Conservation (phyloP, 2,329 filamentous ascomycete genomes). For the Lachnellula hyalina region DNA sequence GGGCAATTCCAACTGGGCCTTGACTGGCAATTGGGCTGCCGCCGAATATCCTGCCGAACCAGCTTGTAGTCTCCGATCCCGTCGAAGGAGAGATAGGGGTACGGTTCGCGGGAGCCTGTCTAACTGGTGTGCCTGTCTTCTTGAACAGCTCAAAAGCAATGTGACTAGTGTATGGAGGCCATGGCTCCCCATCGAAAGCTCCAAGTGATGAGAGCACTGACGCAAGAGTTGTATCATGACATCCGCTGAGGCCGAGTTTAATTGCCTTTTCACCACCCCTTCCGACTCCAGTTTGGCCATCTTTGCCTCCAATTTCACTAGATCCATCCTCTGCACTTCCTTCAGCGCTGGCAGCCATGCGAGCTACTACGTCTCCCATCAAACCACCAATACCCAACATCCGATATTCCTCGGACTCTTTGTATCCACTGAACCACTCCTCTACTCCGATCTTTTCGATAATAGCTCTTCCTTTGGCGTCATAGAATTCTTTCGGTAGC, state of each 20-base stretch:
- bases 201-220: conserved; percentile 73
- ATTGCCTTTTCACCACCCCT: conserved; percentile 48
- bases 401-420: conserved; percentile 82
- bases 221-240: conserved; percentile 90
- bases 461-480: conserved; percentile 61
- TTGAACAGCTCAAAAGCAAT: conserved; percentile 88
- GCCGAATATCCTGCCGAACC: conserved; percentile 25
- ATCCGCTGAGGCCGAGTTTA: conserved; percentile 76
- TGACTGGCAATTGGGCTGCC: conserved; percentile 18
- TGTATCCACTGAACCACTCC: conserved; percentile 89
- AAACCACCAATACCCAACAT: conserved; percentile 79
- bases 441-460: conserved; percentile 73
- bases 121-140: conserved; percentile 33
- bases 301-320: conserved; percentile 41
- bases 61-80: conserved; percentile 14
- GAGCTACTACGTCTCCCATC: conserved; percentile 73
- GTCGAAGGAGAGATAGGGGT: neutral
- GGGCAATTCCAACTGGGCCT: conserved; percentile 47
- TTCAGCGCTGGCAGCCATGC: conserved; percentile 66
- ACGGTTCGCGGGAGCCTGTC: conserved; percentile 17
- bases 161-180: conserved; percentile 93
- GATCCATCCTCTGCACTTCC: conserved; percentile 46
- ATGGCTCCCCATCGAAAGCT: conserved; percentile 65
- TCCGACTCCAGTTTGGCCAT: conserved; percentile 35
- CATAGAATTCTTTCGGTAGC: conserved; percentile 83